Conservation (phyloP, 305 asterid species). For the Caryopteris hybrid region DNA sequence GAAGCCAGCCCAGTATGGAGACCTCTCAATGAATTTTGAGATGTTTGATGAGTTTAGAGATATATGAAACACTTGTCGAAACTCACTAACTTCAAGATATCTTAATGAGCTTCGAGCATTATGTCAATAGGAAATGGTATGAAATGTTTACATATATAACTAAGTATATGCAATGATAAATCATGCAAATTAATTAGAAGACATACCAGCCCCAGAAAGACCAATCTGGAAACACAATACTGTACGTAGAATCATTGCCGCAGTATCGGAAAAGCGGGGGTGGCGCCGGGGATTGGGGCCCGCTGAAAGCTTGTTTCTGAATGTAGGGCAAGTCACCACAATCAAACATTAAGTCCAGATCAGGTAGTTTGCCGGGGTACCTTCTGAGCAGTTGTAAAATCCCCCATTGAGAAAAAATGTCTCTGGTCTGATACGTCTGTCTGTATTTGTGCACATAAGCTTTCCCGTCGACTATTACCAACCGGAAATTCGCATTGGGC, state of each 20-base stretch:
- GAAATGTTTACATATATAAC: too few species aligned
- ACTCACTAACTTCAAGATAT: too few species aligned
- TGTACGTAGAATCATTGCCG: constrained; percentile 32
- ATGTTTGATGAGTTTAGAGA: too few species aligned
- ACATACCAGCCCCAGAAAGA: constrained; percentile 82
- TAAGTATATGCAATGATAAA: too few species aligned
- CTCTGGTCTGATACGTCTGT: constrained; percentile 47
- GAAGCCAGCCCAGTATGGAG: too few species aligned
- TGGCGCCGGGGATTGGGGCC: constrained; percentile 14
- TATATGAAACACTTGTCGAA: too few species aligned
- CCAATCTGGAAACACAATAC: constrained; percentile 70
- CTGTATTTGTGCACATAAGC: constrained; percentile 40
- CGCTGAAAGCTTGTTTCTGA: background rate
- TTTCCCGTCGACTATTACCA: constrained; percentile 42
- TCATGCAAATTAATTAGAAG: too few species aligned
- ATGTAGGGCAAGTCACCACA: constrained; percentile 47
- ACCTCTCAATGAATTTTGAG: too few species aligned
- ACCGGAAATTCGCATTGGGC: constrained; percentile 41
- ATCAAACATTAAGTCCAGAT: constrained; percentile 56
- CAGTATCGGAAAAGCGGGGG: constrained; percentile 58
- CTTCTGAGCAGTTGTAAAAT: constrained; percentile 51
- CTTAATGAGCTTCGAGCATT: too few species aligned
- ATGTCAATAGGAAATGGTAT: too few species aligned
- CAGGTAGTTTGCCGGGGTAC: constrained; percentile 65
- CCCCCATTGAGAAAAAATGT: constrained; percentile 56